phyloP scores from a whole-genome alignment of 2,329 filamentous ascomycete genomes.

The Ceratocystis cubensis region DNA sequence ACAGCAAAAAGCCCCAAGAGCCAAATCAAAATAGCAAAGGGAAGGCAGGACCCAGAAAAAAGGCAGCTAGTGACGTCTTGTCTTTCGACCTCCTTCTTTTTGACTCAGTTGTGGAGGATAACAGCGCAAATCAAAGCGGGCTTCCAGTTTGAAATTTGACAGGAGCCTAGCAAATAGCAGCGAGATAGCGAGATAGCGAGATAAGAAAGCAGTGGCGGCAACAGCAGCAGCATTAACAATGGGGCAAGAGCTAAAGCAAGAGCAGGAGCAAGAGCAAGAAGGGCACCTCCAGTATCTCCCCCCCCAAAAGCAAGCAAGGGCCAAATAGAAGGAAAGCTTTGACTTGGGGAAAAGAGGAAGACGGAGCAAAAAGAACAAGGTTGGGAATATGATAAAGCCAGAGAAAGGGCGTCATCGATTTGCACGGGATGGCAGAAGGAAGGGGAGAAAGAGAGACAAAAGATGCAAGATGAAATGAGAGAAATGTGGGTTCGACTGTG shows the following conservation, averaged over 20 bases:
- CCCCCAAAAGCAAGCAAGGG: neutral
- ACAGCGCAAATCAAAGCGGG: slow-evolving; percentile 3
- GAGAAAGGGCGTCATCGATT: neutral
- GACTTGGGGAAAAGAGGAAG: neutral
- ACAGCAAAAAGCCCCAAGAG: neutral
- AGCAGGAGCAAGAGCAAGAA: neutral
- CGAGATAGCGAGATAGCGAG: neutral
- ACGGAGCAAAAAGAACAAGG: neutral
- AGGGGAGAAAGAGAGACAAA: neutral
- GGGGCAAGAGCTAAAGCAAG: no score
- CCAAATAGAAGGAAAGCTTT: neutral
- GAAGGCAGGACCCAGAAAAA: slow-evolving; percentile 8
- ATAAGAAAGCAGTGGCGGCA: neutral
- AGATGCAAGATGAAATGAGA: neutral
- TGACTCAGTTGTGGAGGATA: slow-evolving; percentile 1
- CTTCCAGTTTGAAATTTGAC: neutral
- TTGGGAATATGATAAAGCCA: neutral
- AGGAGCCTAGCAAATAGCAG: neutral
- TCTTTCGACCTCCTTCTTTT: neutral
- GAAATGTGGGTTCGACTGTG: neutral
- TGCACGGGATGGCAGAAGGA: neutral
- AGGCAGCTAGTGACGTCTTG: slow-evolving; percentile 8
- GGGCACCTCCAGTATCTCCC: neutral
- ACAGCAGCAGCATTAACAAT: no score
- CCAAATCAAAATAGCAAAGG: neutral